Evolutionary conservation across 768 basidiomycete species (phyloP).

Genomic region (Suillus weaverae): DNA sequence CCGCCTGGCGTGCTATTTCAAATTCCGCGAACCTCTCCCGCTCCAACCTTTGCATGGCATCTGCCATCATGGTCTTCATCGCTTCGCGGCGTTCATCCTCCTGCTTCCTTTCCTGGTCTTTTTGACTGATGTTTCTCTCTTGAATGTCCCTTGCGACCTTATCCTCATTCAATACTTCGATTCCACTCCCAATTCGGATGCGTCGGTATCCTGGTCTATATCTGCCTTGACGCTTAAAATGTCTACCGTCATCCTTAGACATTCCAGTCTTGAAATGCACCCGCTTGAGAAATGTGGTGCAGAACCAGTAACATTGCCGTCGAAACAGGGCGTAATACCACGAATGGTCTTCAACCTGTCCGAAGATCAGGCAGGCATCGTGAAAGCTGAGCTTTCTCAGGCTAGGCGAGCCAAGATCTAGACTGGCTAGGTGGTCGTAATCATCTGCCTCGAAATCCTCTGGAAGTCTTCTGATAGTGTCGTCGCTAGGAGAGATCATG

Average conservation of each 20-base stretch:
- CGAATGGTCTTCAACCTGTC: neutral
- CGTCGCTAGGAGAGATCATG: slow-evolving; percentile 1
- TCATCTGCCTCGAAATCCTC: neutral
- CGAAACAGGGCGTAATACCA: slow-evolving; percentile 6
- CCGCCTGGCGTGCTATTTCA: slow-evolving; percentile 1
- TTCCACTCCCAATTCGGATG: neutral
- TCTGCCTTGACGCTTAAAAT: slow-evolving; percentile 1
- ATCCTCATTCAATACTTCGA: neutral
- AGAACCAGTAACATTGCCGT: slow-evolving; percentile 12
- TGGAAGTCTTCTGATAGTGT: slow-evolving; percentile 4
- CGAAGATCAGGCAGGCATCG: slow-evolving; percentile 1
- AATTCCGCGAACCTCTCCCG: neutral
- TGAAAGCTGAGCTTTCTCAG: slow-evolving; percentile 5
- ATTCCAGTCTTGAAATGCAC: neutral
- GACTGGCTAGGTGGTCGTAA: slow-evolving; percentile 8
- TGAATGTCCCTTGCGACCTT: neutral
- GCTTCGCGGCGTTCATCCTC: neutral
- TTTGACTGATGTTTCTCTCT: neutral
- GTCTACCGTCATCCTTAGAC: neutral
- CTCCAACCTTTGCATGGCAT: neutral
- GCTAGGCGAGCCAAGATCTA: neutral
- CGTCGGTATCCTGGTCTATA: neutral
- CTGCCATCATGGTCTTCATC: neutral
- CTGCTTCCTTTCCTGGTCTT: neutral
- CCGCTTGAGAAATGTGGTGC: slow-evolving; percentile 2